phyloP scores from a whole-genome alignment of 306 rosid genomes.

The Pueraria montana region DNA sequence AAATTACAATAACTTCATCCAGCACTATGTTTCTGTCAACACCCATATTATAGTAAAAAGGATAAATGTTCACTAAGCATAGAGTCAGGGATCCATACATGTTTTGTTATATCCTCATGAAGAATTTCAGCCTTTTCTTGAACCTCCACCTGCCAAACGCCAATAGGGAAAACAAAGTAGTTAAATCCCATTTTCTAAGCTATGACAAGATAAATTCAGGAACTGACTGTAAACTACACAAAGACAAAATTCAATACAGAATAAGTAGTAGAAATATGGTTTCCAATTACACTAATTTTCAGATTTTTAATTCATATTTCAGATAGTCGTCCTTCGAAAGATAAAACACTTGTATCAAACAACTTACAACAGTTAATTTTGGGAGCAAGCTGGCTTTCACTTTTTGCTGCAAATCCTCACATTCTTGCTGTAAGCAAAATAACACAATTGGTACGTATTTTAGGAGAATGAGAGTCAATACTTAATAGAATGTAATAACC shows the following conservation, averaged over 20 bases:
- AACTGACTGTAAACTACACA: neutral
- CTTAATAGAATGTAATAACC: neutral
- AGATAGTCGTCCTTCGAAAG: conserved; percentile 3
- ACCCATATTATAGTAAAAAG: too few species aligned
- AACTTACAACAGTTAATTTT: conserved; percentile 74
- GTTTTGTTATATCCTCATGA: conserved; percentile 72
- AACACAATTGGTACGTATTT: conserved; percentile 30
- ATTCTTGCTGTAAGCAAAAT: conserved; percentile 71
- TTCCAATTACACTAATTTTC: conserved; percentile 14
- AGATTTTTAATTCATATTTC: conserved; percentile 9
- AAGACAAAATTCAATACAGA: neutral
- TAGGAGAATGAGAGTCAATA: neutral
- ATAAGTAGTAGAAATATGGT: conserved; percentile 12
- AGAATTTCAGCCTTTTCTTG: conserved; percentile 71
- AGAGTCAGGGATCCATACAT: conserved; percentile 56
- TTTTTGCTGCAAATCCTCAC: conserved; percentile 65
- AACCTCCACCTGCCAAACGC: conserved; percentile 66
- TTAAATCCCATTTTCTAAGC: conserved; percentile 7
- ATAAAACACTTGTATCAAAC: conserved; percentile 17
- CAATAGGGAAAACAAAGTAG: conserved; percentile 6
- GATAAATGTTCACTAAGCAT: conserved; percentile 8
- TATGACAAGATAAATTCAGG: neutral
- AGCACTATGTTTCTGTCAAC: too few species aligned
- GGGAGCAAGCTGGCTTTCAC: conserved; percentile 54
- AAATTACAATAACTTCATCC: too few species aligned